Percentiles rank a stretch among this genome's conserved stretches.
Conservation (phyloP, 495 filamentous ascomycete genomes). For the Xylaria grammica region DNA sequence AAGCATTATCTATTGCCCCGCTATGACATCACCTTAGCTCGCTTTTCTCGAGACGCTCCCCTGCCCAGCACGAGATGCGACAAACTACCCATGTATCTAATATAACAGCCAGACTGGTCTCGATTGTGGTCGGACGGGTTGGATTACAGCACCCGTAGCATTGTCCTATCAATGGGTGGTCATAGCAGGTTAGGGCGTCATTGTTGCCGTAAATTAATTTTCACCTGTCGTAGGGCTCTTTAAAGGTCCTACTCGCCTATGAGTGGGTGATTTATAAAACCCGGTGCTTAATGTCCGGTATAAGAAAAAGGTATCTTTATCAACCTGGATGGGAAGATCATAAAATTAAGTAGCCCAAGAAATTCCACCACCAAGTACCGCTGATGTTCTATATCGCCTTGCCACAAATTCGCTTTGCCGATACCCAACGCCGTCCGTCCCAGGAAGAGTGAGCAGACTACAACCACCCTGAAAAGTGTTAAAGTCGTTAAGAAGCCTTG, state of each 20-base stretch:
- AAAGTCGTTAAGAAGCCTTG: constrained; percentile 36
- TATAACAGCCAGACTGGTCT: constrained; percentile 5
- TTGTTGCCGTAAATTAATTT: neutral
- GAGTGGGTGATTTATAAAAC: neutral
- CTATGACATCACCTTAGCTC: constrained; percentile 18
- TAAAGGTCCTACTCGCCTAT: neutral
- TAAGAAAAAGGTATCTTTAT: neutral
- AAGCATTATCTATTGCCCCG: constrained; percentile 10
- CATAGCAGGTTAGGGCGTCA: neutral
- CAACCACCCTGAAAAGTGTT: neutral
- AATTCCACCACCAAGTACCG: constrained; percentile 9
- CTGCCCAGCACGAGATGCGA: neutral
- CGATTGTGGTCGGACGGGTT: neutral
- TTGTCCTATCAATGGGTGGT: too few relatives aligned
- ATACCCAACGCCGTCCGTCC: constrained; percentile 16
- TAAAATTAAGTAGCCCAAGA: constrained; percentile 14
- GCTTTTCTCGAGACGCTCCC: neutral
- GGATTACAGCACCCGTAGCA: too few relatives aligned
- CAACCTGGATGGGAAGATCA: neutral
- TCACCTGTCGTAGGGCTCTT: neutral
- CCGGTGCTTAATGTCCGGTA: neutral
- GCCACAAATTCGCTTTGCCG: constrained; percentile 17
- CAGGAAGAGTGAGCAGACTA: neutral
- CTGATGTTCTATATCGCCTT: constrained; percentile 15
- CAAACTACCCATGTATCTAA: too few relatives aligned